Conservation (phyloP, 1,284 basidiomycete species). For the Leccinum subrobustum region DNA sequence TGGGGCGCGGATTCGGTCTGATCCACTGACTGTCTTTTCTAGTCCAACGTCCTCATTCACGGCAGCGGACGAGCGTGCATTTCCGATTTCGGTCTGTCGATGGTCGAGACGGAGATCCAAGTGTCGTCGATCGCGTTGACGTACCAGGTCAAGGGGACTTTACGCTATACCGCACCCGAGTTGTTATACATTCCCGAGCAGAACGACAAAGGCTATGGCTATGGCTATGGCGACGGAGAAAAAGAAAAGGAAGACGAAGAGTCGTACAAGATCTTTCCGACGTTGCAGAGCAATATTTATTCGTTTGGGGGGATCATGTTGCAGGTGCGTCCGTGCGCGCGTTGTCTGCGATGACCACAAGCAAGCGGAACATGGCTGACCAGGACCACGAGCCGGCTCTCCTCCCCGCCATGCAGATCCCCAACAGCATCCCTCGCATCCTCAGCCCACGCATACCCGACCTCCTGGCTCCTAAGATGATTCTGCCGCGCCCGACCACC, state of each 20-base stretch:
- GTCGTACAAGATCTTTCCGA: slow-evolving; percentile 14
- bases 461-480: slow-evolving; percentile 50
- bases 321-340: slow-evolving; percentile 13
- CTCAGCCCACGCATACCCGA: slow-evolving; percentile 63
- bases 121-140: slow-evolving; percentile 14
- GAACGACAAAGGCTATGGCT: neutral
- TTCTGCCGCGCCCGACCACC: slow-evolving; percentile 55
- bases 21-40: neutral
- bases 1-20: neutral
- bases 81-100: slow-evolving; percentile 22
- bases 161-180: slow-evolving; percentile 27
- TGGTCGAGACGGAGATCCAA: slow-evolving; percentile 11
- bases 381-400: slow-evolving; percentile 57
- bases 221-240: neutral
- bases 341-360: too few species aligned
- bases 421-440: slow-evolving; percentile 65
- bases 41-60: slow-evolving; percentile 25
- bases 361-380: slow-evolving; percentile 37
- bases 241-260: neutral
- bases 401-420: slow-evolving; percentile 49
- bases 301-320: slow-evolving; percentile 29
- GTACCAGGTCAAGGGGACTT: slow-evolving; percentile 18
- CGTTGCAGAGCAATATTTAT: slow-evolving; percentile 21
- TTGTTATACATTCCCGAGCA: slow-evolving; percentile 6
- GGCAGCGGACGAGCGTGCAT: slow-evolving; percentile 24